Base-by-base conservation (phyloP, 345 rosid genomes). In the Aquilaria sinensis region DNA sequence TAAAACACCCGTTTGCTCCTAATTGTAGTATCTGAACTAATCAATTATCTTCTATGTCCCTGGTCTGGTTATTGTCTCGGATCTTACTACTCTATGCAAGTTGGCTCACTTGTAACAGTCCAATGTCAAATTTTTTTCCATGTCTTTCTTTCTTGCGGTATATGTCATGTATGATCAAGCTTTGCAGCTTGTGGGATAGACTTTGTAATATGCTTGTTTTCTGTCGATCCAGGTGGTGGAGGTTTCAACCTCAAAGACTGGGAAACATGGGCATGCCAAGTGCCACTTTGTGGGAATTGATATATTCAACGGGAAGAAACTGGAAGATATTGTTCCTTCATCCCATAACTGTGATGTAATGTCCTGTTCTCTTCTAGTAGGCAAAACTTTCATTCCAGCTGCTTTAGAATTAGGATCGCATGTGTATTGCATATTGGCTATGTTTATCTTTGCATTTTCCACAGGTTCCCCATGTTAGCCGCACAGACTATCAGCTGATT, bases 201-300 rank as follows among this genome's bases (percentile, higher is more conserved):
- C 10, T 13, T 50, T 9, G 16, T 64, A 30, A 47, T 58, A 23
- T 37, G 12, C 43, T 10, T 58, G 30, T 58, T 57, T 6, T 56
- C 23, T 31, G 49, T 30, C 30, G 48, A 56, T 62, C 60, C 81
- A 86, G 92, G 89, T 86, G 67, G 89, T 81, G 31, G 92, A 86
- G 70, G 92, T 86, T 60, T 86, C 92, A 31, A 86, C 92, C 61
- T 81, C 89, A 29, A 87, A 87, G 78, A 87, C 93, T 0, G 88
- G 93, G 47, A 87, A 87, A 71, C 93, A 87, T 45, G 90, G 93
- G 52, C 93, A 84, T 63, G 93, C 93, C 1, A 86, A 86, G 76
- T 86, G 89, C 69, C 89, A 86, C 85, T 86, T 86, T 60, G 94
- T 84, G 13, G 94, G 58, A 49, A 84, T 84, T 70, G 94, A 84